Base-by-base conservation (phyloP, 139 green algal genomes). In the Chlamydomonas sp. region DNA sequence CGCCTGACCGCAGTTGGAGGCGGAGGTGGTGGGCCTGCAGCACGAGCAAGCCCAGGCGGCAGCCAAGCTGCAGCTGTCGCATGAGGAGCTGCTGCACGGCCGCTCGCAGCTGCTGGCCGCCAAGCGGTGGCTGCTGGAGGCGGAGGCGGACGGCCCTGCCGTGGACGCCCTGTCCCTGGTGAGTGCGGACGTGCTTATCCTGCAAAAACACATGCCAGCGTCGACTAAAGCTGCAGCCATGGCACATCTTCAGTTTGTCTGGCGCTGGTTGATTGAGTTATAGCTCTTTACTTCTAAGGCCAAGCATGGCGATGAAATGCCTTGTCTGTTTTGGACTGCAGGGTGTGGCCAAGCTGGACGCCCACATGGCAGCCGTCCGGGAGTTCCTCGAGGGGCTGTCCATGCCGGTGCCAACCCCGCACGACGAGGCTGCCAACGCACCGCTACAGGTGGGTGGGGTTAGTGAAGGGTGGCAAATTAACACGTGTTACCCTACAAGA, bases 11-110 rank as follows among this genome's bases (percentile, higher is more conserved):
- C 84, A 88, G 84, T 75, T 88, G 9, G 84, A 88, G 74, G 58
- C 84, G 2, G 84, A 88, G 84, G 84, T 88, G 1, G 58, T 88
- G 6, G 68, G 57, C 57, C 75, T 88, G 66, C 84, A 88, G 64
- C 74, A 88, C 17, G 84, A 88, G 20, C 84, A 88, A 64, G 84
- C 84, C 9, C 63, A 82, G 49, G 84, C 84, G 3, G 75, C 84
- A 58, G 64, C 63, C 58, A 82, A 88, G 84, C 84, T 88, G 9
- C 74, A 83, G 20, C 3, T 83, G 20, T 88, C 84, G 1, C 84
- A 88, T 5, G 84, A 82, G 64, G 84, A 83, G 63, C 63, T 88
- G 4, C 7, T 71, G 12, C 20, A 17, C 14, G 84, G 75, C 5
- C 84, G 75, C 10, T 49, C 68, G 8, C 61, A 83, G 75, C 74